These are phyloP conservation scores for Ustilago nuda DNA, from an alignment of 1,284 basidiomycete genomes.

Conservation along the genomic window DNA sequence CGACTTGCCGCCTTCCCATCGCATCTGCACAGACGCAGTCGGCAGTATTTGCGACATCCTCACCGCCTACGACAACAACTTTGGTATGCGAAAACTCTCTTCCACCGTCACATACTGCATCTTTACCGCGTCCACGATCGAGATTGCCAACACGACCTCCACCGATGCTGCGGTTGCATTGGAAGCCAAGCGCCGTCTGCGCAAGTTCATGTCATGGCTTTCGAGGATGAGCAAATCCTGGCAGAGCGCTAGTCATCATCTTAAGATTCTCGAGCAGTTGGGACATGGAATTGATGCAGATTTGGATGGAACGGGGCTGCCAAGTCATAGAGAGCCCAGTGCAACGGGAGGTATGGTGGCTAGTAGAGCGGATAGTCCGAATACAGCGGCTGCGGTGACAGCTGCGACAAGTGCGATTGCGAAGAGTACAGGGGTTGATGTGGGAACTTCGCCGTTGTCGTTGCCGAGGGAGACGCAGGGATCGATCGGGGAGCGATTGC, in stretches of 20 bases:
- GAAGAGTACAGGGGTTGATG: slow-evolving; percentile 9
- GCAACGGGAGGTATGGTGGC: slow-evolving; percentile 7
- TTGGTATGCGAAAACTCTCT: slow-evolving; percentile 51
- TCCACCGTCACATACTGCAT: slow-evolving; percentile 56
- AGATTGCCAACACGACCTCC: slow-evolving; percentile 59
- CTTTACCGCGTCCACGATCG: slow-evolving; percentile 59
- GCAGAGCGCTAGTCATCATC: slow-evolving; percentile 46
- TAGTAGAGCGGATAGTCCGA: slow-evolving; percentile 31
- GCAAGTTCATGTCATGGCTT: slow-evolving; percentile 53
- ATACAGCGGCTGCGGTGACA: slow-evolving; percentile 8
- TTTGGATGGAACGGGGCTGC: slow-evolving; percentile 47
- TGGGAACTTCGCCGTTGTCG: slow-evolving; percentile 8
- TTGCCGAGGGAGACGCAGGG: slow-evolving; percentile 14
- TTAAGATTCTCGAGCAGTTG: slow-evolving; percentile 52
- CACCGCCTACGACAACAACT: slow-evolving; percentile 49
- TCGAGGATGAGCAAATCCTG: slow-evolving; percentile 48
- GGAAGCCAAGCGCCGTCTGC: slow-evolving; percentile 52
- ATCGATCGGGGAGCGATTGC: background rate
- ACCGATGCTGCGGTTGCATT: slow-evolving; percentile 31
- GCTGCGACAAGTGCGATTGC: slow-evolving; percentile 8
- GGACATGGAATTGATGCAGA: slow-evolving; percentile 52
- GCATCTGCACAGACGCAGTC: slow-evolving; percentile 55
- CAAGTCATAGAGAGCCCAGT: slow-evolving; percentile 27
- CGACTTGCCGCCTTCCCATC: slow-evolving; percentile 48
- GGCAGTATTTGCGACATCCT: slow-evolving; percentile 50